Conservation (phyloP, 176 grass and related monocot species). For the Ampelocalamus luodianensis region DNA sequence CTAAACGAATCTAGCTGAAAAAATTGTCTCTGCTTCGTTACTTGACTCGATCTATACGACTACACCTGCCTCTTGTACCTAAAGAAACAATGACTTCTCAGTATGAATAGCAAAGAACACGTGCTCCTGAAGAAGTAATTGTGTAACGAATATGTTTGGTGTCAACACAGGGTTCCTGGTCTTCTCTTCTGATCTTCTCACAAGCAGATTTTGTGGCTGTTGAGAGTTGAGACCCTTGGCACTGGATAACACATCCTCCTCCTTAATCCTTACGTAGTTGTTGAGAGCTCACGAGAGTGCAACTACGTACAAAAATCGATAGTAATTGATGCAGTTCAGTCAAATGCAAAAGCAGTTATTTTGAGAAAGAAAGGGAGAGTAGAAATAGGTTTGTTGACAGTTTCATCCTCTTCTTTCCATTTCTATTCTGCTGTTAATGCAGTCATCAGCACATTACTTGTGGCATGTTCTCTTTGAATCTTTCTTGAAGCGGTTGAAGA, state of each 20-base stretch:
- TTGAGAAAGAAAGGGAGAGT: background rate
- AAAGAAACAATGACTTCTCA: too few species aligned
- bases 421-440: background rate
- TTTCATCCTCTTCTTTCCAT: background rate
- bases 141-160: too few species aligned
- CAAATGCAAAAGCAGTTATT: background rate
- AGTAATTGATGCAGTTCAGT: background rate
- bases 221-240: too few species aligned
- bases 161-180: background rate
- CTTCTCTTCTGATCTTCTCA: background rate
- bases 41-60: too few species aligned
- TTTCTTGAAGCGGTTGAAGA: background rate
- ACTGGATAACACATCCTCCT: background rate
- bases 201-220: background rate
- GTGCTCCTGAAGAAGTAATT: too few species aligned
- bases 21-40: too few species aligned
- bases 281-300: too few species aligned
- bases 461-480: background rate
- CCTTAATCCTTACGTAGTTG: background rate
- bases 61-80: too few species aligned
- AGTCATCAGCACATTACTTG: background rate
- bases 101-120: too few species aligned
- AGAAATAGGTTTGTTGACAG: too few species aligned
- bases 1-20: too few species aligned
- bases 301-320: background rate